Base-by-base conservation (phyloP, 768 basidiomycete genomes). In the Rhodotorula toruloides region DNA sequence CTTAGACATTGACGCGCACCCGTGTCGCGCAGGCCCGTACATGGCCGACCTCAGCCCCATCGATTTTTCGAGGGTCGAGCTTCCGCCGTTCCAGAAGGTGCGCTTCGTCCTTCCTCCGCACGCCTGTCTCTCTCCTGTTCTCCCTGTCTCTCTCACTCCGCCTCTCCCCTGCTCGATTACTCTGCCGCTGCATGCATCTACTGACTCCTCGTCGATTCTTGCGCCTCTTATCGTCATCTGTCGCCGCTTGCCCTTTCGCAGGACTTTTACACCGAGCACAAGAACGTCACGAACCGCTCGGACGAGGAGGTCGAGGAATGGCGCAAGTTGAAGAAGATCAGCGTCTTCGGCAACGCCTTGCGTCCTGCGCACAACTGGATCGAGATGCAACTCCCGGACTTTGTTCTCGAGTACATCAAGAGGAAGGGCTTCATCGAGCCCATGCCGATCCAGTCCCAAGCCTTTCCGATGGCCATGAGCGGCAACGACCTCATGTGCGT, bases 371-470 rank as follows among this genome's bases (percentile, higher is more conserved):
- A 88, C 68, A 84, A 86, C 68, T 98, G 97, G 78, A 81, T 81
- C 39, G 90, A 90, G 76, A 64, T 79, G 72, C 73, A 10, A 11
- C 2, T 37, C 32, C 54, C 34, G 1, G 31, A 37, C 27, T 57
- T 19, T 17, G 21, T 46, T 56, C 29, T 12, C 2, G 31, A 92
- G 87, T 87, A 87, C 77, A 82, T 99, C 50, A 86, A 85, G 77
- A 82, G 84, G 36, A 91, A 92, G 61, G 86, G 88, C 47, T 98
- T 97, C 74, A 81, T 2, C 12, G 40, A 34, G 49, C 96, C 96
- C 0, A 92, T 94, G 4, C 92, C 94, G 6, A 98, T 99, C 73
- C 96, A 99, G 77, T 80, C 96, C 25, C 96, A 98, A 79, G 93
- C 94, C 32, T 87, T 99, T 61, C 92, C 96, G 4, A 88, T 89